Evolutionary conservation across 2,329 filamentous ascomycete species (phyloP).

Genomic region (Botrytis paeoniae): DNA sequence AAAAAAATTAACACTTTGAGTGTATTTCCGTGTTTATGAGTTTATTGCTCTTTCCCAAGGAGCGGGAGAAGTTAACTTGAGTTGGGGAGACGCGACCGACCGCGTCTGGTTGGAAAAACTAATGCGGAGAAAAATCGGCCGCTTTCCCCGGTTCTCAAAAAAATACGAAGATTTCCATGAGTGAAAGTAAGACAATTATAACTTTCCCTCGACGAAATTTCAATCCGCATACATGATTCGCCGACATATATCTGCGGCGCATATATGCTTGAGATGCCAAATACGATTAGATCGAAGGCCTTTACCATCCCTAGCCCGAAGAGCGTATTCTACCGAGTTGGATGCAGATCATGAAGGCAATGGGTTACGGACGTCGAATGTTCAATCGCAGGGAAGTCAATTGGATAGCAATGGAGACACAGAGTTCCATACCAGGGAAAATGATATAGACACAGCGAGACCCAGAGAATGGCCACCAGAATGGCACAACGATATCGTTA

Average conservation of each 20-base stretch:
- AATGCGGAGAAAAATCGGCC: not conserved
- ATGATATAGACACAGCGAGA: not conserved
- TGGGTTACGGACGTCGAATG: not conserved
- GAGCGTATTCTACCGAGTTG: constrained; percentile 16
- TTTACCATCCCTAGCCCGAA: constrained; percentile 11
- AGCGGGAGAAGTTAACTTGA: not conserved
- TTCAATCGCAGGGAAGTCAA: not conserved
- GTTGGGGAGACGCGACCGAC: constrained; percentile 6
- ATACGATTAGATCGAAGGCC: constrained; percentile 28
- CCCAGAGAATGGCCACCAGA: not conserved
- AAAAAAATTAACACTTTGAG: not conserved
- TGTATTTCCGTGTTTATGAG: not conserved
- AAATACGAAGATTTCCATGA: constrained; percentile 9
- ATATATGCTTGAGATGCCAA: constrained; percentile 39
- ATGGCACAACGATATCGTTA: not conserved
- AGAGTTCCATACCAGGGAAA: not conserved
- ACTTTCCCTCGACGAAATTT: not conserved
- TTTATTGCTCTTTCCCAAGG: not conserved
- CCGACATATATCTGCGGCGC: constrained; percentile 27
- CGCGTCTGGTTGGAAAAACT: constrained; percentile 13
- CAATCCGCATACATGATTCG: constrained; percentile 39
- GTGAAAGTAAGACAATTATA: not conserved
- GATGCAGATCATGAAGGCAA: constrained; percentile 6
- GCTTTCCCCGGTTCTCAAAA: not conserved
- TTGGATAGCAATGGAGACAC: not conserved